A percentile compares a stretch with the other conserved stretches of the same genome.
These are phyloP conservation scores for Candida tibetensis DNA, from an alignment of 805 yeast species.

Conservation along the genomic window DNA sequence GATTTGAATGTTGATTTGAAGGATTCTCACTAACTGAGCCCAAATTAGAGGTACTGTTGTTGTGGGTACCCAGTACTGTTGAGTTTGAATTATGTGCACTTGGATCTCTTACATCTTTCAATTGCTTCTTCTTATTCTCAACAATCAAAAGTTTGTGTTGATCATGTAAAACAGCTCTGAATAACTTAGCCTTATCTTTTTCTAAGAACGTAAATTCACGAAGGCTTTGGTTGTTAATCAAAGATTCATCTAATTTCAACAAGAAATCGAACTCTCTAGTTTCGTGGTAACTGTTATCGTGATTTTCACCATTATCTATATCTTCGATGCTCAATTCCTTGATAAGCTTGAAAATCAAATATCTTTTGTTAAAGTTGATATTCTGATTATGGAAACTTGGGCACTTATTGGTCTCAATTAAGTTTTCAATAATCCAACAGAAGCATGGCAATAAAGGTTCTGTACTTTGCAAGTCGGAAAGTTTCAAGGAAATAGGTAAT, in stretches of 20 bases:
- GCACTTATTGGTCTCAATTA: constrained; percentile 59
- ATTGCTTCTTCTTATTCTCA: constrained; percentile 33
- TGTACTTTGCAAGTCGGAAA: constrained; percentile 25
- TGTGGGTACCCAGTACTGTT: background rate
- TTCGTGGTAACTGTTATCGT: constrained; percentile 28
- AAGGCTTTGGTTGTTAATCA: constrained; percentile 30
- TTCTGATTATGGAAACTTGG: constrained; percentile 72
- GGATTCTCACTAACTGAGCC: background rate
- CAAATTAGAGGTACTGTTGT: background rate
- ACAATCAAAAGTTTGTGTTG: constrained; percentile 30
- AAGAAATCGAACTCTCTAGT: constrained; percentile 51
- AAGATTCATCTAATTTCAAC: constrained; percentile 42
- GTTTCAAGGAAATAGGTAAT: constrained; percentile 27
- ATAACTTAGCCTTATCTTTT: constrained; percentile 25
- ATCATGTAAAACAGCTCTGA: constrained; percentile 28
- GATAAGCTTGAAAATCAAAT: constrained; percentile 37
- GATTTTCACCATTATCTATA: constrained; percentile 18
- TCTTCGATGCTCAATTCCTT: constrained; percentile 41
- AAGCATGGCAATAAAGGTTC: constrained; percentile 74
- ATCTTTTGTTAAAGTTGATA: constrained; percentile 79
- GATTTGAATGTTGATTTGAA: background rate
- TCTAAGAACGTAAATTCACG: constrained; percentile 33
- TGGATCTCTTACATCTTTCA: constrained; percentile 15
- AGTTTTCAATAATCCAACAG: constrained; percentile 85
- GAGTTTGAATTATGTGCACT: background rate